Conservation (phyloP, 106 monocot species). For the Dactylorhiza incarnata region DNA sequence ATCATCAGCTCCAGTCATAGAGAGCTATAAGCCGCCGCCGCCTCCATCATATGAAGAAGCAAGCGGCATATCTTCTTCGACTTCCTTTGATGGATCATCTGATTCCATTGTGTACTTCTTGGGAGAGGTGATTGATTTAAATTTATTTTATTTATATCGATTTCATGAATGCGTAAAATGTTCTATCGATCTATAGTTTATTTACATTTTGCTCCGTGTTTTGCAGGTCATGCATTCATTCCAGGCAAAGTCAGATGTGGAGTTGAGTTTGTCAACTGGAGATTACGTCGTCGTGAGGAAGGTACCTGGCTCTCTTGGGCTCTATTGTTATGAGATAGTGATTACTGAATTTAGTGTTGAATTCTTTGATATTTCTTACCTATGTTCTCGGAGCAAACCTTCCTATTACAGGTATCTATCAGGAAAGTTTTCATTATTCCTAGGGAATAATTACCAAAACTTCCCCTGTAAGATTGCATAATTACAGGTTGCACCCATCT, state of each 20-base stretch:
- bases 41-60: slow-evolving; percentile 91
- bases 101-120: slow-evolving; percentile 71
- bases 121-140: slow-evolving; percentile 57
- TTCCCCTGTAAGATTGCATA: not conserved
- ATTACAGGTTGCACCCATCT: too few species aligned
- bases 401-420: not conserved
- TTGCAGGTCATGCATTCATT: slow-evolving; percentile 68
- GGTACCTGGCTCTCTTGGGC: slow-evolving; percentile 19
- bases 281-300: slow-evolving; percentile 81
- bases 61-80: slow-evolving; percentile 45
- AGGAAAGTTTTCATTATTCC: not conserved
- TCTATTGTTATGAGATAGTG: not conserved
- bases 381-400: not conserved
- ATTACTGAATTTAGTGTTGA: not conserved
- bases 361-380: not conserved
- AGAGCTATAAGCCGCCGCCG: slow-evolving; percentile 50
- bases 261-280: slow-evolving; percentile 62
- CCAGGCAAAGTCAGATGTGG: slow-evolving; percentile 74
- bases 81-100: slow-evolving; percentile 29
- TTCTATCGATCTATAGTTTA: not conserved
- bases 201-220: not conserved
- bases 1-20: slow-evolving; percentile 39
- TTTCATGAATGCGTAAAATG: not conserved
- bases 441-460: not conserved
- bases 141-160: not conserved